A percentile compares a stretch with the other conserved stretches of the same genome.
phyloP scores from a whole-genome alignment of 371 early-diverging fungal species.

The Mucor piriformis region DNA sequence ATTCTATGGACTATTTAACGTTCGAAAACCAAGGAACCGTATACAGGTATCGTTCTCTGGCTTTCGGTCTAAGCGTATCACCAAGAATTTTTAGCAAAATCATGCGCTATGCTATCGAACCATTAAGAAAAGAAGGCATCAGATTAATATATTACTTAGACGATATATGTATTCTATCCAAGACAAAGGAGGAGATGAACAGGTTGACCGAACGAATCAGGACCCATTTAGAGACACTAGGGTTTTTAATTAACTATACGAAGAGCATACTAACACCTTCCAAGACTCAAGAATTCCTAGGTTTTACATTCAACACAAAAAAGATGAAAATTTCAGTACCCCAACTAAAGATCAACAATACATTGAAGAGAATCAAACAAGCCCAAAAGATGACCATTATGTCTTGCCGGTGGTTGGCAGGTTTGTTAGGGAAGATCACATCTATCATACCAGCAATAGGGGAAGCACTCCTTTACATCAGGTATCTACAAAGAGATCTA shows the following conservation, averaged over 20 bases:
- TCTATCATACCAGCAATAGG: conserved; percentile 16
- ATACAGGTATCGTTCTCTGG: conserved; percentile 17
- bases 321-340: conserved; percentile 12
- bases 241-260: conserved; percentile 9
- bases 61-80: conserved; percentile 12
- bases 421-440: conserved; percentile 17
- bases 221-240: not conserved
- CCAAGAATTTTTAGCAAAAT: conserved; percentile 7
- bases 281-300: conserved; percentile 9
- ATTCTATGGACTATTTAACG: not conserved
- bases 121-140: conserved; percentile 8
- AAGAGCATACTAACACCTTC: conserved; percentile 8
- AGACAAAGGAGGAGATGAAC: not conserved
- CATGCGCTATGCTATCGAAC: conserved; percentile 7
- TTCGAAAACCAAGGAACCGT: conserved; percentile 8
- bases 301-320: conserved; percentile 18
- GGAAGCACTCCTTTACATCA: conserved; percentile 4
- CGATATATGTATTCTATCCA: conserved; percentile 11
- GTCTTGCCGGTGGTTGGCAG: conserved; percentile 13
- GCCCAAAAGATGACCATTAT: not conserved
- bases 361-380: conserved; percentile 1
- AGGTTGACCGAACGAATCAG: too few species aligned
- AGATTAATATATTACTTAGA: conserved; percentile 13
- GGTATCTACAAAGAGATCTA: conserved; percentile 6
- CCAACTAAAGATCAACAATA: conserved; percentile 1